phyloP scores from a whole-genome alignment of 2,329 filamentous ascomycete species.

The Cyclaneusma minus region DNA sequence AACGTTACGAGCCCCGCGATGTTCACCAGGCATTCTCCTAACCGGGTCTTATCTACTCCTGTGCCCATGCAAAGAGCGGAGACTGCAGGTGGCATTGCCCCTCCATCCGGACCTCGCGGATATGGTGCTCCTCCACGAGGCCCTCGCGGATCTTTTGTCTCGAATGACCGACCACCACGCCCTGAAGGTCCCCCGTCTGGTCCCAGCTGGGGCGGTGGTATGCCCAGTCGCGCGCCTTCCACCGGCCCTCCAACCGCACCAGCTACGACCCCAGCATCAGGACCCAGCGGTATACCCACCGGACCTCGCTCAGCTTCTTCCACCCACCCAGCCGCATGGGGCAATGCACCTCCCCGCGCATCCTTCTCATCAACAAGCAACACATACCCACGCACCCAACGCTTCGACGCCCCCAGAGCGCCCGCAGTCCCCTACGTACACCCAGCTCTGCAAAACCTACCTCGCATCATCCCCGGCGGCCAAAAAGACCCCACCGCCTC shows the following conservation, averaged over 20 bases:
- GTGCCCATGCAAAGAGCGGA: constrained; percentile 11
- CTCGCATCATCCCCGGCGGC: constrained; percentile 16
- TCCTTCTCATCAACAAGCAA: constrained; percentile 12
- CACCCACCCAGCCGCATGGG: constrained; percentile 13
- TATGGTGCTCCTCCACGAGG: constrained; percentile 14
- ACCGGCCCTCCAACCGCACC: constrained; percentile 14
- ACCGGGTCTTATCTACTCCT: too few species aligned
- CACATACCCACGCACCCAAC: constrained; percentile 5
- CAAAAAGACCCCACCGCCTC: constrained; percentile 16
- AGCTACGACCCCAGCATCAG: constrained; percentile 8
- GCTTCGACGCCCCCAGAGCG: background rate
- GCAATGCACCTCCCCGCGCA: constrained; percentile 13
- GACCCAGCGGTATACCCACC: constrained; percentile 10
- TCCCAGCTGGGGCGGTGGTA: constrained; percentile 14
- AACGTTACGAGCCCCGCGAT: constrained; percentile 12
- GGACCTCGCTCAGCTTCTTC: constrained; percentile 14
- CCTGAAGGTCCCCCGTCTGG: constrained; percentile 14
- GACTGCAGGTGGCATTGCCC: constrained; percentile 8
- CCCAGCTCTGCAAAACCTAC: constrained; percentile 17
- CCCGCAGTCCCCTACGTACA: constrained; percentile 10
- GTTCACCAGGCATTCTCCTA: too few species aligned
- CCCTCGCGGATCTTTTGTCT: constrained; percentile 16
- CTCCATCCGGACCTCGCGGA: constrained; percentile 19
- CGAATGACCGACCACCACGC: constrained; percentile 11
- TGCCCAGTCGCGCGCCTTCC: constrained; percentile 10